A percentile compares a stretch with the other conserved stretches of the same genome.
Evolutionary conservation across 139 green algal genomes (phyloP).

Genomic region (Gonium pectorale): DNA sequence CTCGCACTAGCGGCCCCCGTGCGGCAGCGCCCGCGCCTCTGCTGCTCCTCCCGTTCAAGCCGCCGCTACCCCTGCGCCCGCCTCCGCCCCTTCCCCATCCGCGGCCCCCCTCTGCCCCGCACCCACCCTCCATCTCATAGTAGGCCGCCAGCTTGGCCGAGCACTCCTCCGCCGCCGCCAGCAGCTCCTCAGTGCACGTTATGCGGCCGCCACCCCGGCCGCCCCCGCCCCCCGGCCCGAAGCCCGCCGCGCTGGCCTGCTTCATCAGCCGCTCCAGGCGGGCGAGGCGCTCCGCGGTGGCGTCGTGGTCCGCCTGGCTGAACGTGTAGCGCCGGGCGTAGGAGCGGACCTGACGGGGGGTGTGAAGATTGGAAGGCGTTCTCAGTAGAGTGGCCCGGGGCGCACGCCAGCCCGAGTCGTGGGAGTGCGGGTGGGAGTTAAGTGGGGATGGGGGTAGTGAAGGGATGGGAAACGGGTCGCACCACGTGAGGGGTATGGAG

Average conservation of each 20-base stretch:
- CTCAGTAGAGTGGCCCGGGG: no score
- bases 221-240: neutral
- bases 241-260: constrained; percentile 51
- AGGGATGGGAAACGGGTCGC: no score
- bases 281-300: constrained; percentile 55
- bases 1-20: no score
- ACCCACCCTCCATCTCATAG: constrained; percentile 63
- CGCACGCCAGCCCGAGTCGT: no score
- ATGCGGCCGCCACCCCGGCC: neutral
- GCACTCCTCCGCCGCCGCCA: constrained; percentile 55
- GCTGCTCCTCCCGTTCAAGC: no score
- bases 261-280: constrained; percentile 56
- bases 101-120: neutral
- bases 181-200: constrained; percentile 62
- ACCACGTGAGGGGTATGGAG: no score
- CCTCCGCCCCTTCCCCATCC: no score
- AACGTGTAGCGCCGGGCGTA: constrained; percentile 61
- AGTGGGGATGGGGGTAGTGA: no score
- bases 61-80: no score
- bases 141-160: constrained; percentile 62
- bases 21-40: no score
- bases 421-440: no score
- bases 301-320: constrained; percentile 63
- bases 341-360: constrained; percentile 51
- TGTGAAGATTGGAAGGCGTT: no score